A percentile compares a stretch with the other conserved stretches of the same genome.
These are phyloP conservation scores for Phytophthora ramorum DNA, from an alignment of 352 stramenopile genomes.

Conservation along the genomic window DNA sequence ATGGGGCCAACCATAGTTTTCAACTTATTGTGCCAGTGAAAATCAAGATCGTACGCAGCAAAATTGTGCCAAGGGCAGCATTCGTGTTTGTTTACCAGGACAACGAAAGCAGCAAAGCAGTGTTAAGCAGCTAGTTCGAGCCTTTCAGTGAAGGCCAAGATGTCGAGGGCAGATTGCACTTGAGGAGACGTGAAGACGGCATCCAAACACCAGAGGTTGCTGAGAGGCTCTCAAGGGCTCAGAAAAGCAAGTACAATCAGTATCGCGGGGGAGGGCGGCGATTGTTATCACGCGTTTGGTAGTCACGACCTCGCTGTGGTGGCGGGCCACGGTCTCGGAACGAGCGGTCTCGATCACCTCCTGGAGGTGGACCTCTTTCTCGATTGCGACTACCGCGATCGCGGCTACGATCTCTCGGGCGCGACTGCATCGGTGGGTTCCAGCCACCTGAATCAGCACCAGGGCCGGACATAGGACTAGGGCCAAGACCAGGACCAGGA, in stretches of 20 bases:
- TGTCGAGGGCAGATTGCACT: conserved; percentile 16
- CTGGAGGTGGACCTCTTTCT: conserved; percentile 27
- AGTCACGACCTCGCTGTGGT: conserved; percentile 39
- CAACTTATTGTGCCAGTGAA: not conserved
- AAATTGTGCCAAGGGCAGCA: conserved; percentile 17
- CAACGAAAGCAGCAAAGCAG: conserved; percentile 18
- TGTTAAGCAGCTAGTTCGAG: not conserved
- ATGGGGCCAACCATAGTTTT: not conserved
- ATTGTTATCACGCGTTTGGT: conserved; percentile 36
- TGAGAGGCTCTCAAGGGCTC: conserved; percentile 12
- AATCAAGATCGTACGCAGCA: conserved; percentile 10
- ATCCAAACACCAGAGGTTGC: conserved; percentile 3
- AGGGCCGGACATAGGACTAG: conserved; percentile 34
- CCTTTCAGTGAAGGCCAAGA: conserved; percentile 18
- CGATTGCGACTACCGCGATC: conserved; percentile 57
- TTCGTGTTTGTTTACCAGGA: conserved; percentile 40
- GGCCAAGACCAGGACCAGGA: conserved; percentile 19
- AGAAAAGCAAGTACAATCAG: conserved; percentile 22
- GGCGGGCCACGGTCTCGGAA: conserved; percentile 41
- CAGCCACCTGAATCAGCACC: conserved; percentile 34
- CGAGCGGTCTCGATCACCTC: conserved; percentile 37
- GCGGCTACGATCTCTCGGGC: conserved; percentile 53
- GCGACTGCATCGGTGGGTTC: conserved; percentile 33
- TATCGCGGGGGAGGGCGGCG: conserved; percentile 42
- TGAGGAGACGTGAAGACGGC: conserved; percentile 12